phyloP scores from a whole-genome alignment of 1,284 basidiomycete genomes.

The Cutaneotrichosporon cutaneum region DNA sequence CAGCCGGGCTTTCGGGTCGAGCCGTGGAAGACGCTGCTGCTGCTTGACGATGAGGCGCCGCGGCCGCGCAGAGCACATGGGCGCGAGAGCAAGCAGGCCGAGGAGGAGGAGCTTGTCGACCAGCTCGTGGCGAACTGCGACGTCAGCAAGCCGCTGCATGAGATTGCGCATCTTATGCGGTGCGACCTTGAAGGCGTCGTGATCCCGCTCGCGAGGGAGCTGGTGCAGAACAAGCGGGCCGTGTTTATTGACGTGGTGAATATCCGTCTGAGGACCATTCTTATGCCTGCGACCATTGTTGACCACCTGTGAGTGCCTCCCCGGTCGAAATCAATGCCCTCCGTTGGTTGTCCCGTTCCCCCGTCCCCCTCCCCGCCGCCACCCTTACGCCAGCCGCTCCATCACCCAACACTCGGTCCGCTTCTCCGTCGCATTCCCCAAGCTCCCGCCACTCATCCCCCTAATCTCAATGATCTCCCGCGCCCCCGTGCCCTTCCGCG shows the following conservation, averaged over 20 bases:
- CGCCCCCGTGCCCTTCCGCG: slow-evolving; percentile 64
- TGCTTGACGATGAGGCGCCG: slow-evolving; percentile 55
- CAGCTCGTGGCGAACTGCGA: slow-evolving; percentile 62
- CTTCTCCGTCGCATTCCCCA: slow-evolving; percentile 68
- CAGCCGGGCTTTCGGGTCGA: slow-evolving; percentile 55
- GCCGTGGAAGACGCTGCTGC: slow-evolving; percentile 90
- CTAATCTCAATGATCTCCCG: slow-evolving; percentile 72
- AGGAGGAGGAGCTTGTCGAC: slow-evolving; percentile 62
- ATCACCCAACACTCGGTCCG: slow-evolving; percentile 57
- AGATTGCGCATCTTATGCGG: slow-evolving; percentile 77
- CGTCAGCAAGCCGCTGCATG: slow-evolving; percentile 64
- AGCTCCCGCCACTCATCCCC: slow-evolving; percentile 68
- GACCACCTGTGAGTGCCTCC: slow-evolving; percentile 61
- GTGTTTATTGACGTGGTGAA: slow-evolving; percentile 85
- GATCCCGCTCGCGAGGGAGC: slow-evolving; percentile 81
- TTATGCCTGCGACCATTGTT: slow-evolving; percentile 69
- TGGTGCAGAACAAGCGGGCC: slow-evolving; percentile 85
- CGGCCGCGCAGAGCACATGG: not conserved
- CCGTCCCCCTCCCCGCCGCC: not conserved
- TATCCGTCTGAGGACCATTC: slow-evolving; percentile 75
- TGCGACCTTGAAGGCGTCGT: slow-evolving; percentile 84
- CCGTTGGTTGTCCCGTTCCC: no score
- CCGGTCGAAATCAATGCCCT: no score
- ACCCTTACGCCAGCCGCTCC: slow-evolving; percentile 58
- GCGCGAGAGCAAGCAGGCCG: slow-evolving; percentile 11